Evolutionary conservation across 2,329 filamentous ascomycete species (phyloP).

Genomic region (Setomelanomma holmii): DNA sequence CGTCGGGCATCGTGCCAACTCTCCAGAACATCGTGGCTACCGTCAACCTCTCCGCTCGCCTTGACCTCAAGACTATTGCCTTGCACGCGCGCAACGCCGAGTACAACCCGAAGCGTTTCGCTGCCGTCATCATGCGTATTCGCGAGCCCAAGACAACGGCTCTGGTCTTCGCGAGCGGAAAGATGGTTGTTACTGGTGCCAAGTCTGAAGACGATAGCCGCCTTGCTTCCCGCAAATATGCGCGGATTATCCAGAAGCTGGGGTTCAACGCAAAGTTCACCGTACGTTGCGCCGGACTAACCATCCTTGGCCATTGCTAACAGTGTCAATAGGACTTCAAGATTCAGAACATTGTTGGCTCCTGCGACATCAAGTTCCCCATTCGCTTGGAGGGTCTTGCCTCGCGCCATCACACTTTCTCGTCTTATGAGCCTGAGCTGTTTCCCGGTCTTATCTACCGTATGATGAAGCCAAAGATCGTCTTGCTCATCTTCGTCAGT

Average conservation of each 20-base stretch:
- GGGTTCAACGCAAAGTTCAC: conserved; percentile 99
- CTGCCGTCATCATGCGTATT: conserved; percentile 99
- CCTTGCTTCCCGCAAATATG: conserved; percentile 95
- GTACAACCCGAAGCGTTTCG: conserved; percentile 99
- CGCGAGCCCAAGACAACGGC: conserved; percentile 98
- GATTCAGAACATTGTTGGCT: conserved; percentile 95
- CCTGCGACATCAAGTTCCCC: conserved; percentile 99
- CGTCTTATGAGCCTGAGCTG: conserved; percentile 93
- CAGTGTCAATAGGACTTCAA: conserved; percentile 78
- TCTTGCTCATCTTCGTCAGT: conserved; percentile 95
- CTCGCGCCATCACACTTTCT: conserved; percentile 95
- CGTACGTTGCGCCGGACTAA: conserved; percentile 31
- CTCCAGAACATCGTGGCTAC: conserved; percentile 89
- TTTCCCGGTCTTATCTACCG: conserved; percentile 99
- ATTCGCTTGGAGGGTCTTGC: conserved; percentile 96
- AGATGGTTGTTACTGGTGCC: conserved; percentile 99
- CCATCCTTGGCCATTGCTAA: conserved; percentile 24
- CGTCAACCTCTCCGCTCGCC: conserved; percentile 97
- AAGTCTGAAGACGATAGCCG: conserved; percentile 99
- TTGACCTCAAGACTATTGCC: conserved; percentile 98
- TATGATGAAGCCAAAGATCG: conserved; percentile 99
- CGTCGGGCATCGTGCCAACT: conserved; percentile 71
- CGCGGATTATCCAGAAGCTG: conserved; percentile 98
- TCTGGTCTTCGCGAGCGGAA: conserved; percentile 96
- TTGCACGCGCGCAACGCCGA: conserved; percentile 97